A percentile compares a stretch with the other conserved stretches of the same genome.
phyloP scores from a whole-genome alignment of 2,329 filamentous ascomycete genomes.

The Fusarium nodosum region DNA sequence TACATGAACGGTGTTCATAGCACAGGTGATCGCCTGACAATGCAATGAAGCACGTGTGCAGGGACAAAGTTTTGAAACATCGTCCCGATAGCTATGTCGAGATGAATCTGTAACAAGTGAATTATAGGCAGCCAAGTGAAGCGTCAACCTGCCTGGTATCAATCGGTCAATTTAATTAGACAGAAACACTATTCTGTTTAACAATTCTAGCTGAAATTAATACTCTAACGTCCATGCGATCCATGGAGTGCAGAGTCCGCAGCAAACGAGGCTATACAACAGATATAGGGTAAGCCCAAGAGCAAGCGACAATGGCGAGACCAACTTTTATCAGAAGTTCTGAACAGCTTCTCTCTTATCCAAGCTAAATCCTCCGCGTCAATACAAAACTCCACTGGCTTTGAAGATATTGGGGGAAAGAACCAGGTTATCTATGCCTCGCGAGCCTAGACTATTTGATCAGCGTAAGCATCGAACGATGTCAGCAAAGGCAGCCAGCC shows the following conservation, averaged over 20 bases:
- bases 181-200: no score
- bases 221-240: not conserved
- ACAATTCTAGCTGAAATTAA: no score
- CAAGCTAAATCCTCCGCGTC: not conserved
- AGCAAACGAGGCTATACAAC: not conserved
- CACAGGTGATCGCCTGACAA: not conserved
- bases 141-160: no score
- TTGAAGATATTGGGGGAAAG: not conserved
- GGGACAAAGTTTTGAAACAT: not conserved
- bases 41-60: not conserved
- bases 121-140: no score
- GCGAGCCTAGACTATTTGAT: not conserved
- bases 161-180: no score
- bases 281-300: not conserved
- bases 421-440: not conserved
- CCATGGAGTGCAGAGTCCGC: no score
- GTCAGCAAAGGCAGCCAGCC: not conserved
- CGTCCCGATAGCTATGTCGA: not conserved
- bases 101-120: not conserved
- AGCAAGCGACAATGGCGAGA: not conserved
- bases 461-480: conserved; percentile 13
- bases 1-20: not conserved
- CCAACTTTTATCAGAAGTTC: no score
- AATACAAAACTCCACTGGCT: not conserved
- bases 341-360: no score